Base-by-base conservation (phyloP, 192 early-diverging fungal genomes). In the Oehlia diaphana region DNA sequence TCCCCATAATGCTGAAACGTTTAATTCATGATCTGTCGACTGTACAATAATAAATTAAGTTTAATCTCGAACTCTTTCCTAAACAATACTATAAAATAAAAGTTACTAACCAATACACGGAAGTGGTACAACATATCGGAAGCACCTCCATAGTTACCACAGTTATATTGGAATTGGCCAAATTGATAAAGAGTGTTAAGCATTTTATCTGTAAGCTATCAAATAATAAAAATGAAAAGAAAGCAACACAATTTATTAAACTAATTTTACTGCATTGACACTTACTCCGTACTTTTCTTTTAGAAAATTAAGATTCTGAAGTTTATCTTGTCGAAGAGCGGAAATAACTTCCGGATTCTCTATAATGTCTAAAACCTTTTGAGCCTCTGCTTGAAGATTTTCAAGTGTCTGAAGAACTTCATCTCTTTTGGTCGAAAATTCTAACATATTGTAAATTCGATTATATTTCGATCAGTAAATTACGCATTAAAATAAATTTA, bases 91-190 rank as follows among this genome's bases (percentile, higher is more conserved):
- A 74, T 50, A 73, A 31, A 31, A 19, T 10, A 23, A 19, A n/a
- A 23, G 26, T 0, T 28, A 85, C 86, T 71, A 82, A 94, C 93
- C 91, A 98, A 88, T 79, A 97, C 93, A 79, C 96, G 94, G 88
- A 93, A 98, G 83, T 97, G 96, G 81, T 95, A 96, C 75, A 98
- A 86, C 90, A 97, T 94, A 82, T 96, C 96, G 8, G 97, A 95
- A 71, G 95, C 93, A 73, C 92, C 92, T 74, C 91, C 90, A 84
- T 98, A 97, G 84, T 93, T 93, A 81, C 97, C 97, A 86, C 94
- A 94, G 84, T 90, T 93, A 88, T 93, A 98, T 89, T 96, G 94
- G 82, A 95, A 94, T 83, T 93, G 91, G 42, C 95, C 95, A 81
- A 91, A 94, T 63, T 95, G 91, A 88, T 96, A 98, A 80, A 97